Evolutionary conservation across 1,284 basidiomycete genomes (phyloP), one percentile per base, ranked within the genome.

Genomic region (Ustilago sp.): DNA sequence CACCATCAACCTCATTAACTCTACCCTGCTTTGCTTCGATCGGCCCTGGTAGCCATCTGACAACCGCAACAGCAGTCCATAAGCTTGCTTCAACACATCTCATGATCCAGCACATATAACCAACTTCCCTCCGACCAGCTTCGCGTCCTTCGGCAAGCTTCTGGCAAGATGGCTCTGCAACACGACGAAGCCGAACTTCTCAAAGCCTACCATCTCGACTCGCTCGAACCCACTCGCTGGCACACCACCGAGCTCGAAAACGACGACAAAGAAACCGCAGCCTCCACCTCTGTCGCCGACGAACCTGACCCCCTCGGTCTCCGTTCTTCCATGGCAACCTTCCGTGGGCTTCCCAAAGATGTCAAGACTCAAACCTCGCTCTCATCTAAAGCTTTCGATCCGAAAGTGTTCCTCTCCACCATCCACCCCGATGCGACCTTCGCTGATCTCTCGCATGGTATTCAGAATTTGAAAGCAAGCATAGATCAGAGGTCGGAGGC

Each of bases 381-480:
- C n/a, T 80, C 92, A 2, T 96, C 94, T 56, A 99, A 99, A 87
- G 91, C 93, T 1, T 99, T 99, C 87, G 94, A 98, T 84, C 93
- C 97, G 15, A 98, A 98, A 85, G 89, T 90, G 0, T 99, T 98
- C 86, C 89, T 99, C 34, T 93, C 94, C 8, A 91, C 91, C 3
- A 91, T 96, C 15, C 95, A 99, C 83, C 97, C 97, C 2, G 94
- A 98, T 83, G 97, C 96, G 11, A 94, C 94, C 0, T 98, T 95
- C 82, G 92, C 95, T 86, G 95, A 98, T 83, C 90, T 86, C 0
- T 98, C 39, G 89, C 8, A 88, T 89, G 84, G 82, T 19, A 75
- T 84, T 13, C 54, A 61, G 32, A 71, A 80, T 48, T 79, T 86
- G 7, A 74, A 81, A 52, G 50, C 51, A 51, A 80, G 68, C 57